phyloP scores from a whole-genome alignment of 495 filamentous ascomycete species.

The Neurospora sp. region DNA sequence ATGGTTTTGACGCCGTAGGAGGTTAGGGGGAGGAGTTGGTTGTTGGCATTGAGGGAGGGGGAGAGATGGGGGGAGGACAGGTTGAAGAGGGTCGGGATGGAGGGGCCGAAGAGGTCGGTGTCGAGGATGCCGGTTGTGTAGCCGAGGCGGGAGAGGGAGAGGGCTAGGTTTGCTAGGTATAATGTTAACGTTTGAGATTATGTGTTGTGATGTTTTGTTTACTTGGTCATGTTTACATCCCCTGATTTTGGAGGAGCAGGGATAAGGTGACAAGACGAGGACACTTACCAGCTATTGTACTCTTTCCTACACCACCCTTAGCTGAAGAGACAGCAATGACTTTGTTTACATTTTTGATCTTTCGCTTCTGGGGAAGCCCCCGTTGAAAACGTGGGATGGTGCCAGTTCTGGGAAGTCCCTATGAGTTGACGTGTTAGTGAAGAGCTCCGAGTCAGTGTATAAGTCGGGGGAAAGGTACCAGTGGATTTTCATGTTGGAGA shows the following conservation, averaged over 20 bases:
- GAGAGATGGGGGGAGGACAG: slow-evolving; percentile 47
- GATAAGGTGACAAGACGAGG: neutral
- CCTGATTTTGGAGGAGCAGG: neutral
- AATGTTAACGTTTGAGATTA: no score
- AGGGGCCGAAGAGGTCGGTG: slow-evolving; percentile 93
- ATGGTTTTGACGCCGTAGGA: slow-evolving; percentile 96
- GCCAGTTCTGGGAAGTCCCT: slow-evolving; percentile 78
- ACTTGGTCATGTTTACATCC: neutral
- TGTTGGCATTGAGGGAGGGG: slow-evolving; percentile 56
- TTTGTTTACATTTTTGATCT: slow-evolving; percentile 73
- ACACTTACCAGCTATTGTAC: slow-evolving; percentile 67
- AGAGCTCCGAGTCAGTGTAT: neutral
- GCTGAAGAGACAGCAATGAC: slow-evolving; percentile 89
- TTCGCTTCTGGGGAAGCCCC: slow-evolving; percentile 70
- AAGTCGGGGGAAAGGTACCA: slow-evolving; percentile 43
- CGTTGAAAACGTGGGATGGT: slow-evolving; percentile 74
- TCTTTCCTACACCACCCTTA: slow-evolving; percentile 95
- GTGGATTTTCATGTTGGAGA: slow-evolving; percentile 82
- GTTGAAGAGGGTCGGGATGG: slow-evolving; percentile 82
- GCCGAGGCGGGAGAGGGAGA: slow-evolving; percentile 72
- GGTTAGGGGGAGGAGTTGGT: slow-evolving; percentile 77
- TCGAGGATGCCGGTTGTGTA: slow-evolving; percentile 81
- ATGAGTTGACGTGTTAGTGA: slow-evolving; percentile 4
- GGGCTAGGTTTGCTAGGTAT: slow-evolving; percentile 62
- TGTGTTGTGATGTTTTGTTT: neutral